A percentile compares a stretch with the other conserved stretches of the same genome.
phyloP scores from a whole-genome alignment of 805 yeast genomes.

The Wickerhamiella sorbophila region DNA sequence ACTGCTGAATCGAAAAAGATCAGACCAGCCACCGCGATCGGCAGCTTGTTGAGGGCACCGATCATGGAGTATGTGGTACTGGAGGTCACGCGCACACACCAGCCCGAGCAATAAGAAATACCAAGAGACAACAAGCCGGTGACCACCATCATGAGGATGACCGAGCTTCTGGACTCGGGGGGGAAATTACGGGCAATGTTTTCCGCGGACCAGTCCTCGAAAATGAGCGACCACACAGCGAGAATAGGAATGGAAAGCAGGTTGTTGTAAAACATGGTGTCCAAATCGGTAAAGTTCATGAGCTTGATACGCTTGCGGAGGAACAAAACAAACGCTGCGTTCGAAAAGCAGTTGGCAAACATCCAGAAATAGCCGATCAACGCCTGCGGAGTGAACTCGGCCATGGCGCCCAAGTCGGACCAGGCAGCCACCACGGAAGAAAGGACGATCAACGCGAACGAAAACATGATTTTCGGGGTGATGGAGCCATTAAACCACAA shows the following conservation, averaged over 20 bases:
- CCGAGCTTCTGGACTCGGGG: slow-evolving; percentile 46
- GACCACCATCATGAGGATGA: slow-evolving; percentile 70
- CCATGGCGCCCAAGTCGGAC: slow-evolving; percentile 48
- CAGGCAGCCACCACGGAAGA: slow-evolving; percentile 93
- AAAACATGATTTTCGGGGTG: slow-evolving; percentile 75
- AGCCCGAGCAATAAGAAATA: slow-evolving; percentile 96
- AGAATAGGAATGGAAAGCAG: slow-evolving; percentile 84
- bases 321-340: slow-evolving; percentile 83
- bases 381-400: slow-evolving; percentile 23
- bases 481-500: slow-evolving; percentile 92
- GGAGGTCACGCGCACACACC: slow-evolving; percentile 99
- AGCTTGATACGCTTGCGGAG: slow-evolving; percentile 97
- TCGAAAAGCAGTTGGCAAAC: slow-evolving; percentile 85
- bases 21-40: slow-evolving; percentile 91
- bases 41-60: slow-evolving; percentile 96
- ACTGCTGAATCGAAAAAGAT: slow-evolving; percentile 89
- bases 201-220: slow-evolving; percentile 87
- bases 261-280: slow-evolving; percentile 97
- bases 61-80: slow-evolving; percentile 99
- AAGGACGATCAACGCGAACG: slow-evolving; percentile 83
- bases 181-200: slow-evolving; percentile 75
- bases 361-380: slow-evolving; percentile 84
- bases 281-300: slow-evolving; percentile 82
- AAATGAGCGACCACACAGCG: slow-evolving; percentile 52
- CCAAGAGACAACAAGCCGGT: slow-evolving; percentile 93